Evolutionary conservation across 1,284 basidiomycete species (phyloP), one percentile per base, ranked within the genome.

Genomic region (Cryptococcus sp.): DNA sequence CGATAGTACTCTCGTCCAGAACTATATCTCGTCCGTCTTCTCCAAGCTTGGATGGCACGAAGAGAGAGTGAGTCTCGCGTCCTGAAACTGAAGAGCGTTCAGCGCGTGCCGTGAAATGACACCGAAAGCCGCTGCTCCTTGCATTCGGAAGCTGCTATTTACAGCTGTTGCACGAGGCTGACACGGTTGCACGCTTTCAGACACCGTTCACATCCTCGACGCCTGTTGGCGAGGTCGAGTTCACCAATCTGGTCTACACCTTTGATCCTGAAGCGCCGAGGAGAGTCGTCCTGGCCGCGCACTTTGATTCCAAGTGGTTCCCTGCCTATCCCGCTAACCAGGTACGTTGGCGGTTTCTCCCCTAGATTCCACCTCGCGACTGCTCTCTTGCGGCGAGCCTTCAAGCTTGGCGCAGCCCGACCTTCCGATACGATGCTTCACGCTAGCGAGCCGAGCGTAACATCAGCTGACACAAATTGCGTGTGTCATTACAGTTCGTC

Each of bases 271-370:
- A 81, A n/a, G 92, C 95, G 0, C 81, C 88, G 1, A 79, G 89
- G 43, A 87, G 89, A 67, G 82, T 99, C 25, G 83, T 95, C n/a
- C 77, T 99, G 8, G 83, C 94, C 2, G 96, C 95, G 5, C 96
- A 99, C 76, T 93, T 91, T 69, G 96, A 99, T 78, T 93, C 89
- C 78, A 99, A 99, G 79, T 96, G 86, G 80, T 95, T 90, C 68
- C 79, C 85, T 0, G 78, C 77, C 1, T 87, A 82, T 63, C 89
- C 90, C 1, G 78, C 85, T 38, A 88, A 89, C 68, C 86, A 90
- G 80, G 88, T 89, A 71, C 59, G 82, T 35, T 2, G 10, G 13
- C 30, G 30, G 8, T 35, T 35, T 13, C 30, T 35, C 13, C 10
- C 10, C 30, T 35, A 10, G 2, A 4, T 13, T 35, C 30, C 30